These are phyloP conservation scores for Mycena haematopus DNA, from an alignment of 768 basidiomycete species.

Conservation along the genomic window DNA sequence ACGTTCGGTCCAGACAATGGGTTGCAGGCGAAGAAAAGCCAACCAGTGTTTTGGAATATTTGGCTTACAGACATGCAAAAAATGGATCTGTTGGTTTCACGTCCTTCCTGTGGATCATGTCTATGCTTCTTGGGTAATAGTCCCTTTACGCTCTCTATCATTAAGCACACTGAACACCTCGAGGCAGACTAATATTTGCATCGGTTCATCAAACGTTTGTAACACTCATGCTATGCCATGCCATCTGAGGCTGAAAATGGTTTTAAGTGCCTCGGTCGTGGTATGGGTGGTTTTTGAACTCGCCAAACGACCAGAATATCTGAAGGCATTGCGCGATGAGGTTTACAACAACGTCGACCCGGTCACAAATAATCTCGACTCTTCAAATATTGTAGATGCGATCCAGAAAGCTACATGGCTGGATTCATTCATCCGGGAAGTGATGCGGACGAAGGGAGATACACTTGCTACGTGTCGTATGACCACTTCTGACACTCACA, in stretches of 20 bases:
- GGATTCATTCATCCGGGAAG: slow-evolving; percentile 46
- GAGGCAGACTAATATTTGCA: slow-evolving; percentile 40
- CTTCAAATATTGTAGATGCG: slow-evolving; percentile 34
- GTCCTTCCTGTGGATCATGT: slow-evolving; percentile 32
- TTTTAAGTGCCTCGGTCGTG: slow-evolving; percentile 38
- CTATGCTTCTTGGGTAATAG: slow-evolving; percentile 37
- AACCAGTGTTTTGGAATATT: slow-evolving; percentile 25
- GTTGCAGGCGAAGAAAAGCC: slow-evolving; percentile 19
- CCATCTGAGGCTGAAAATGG: not conserved
- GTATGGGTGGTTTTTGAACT: slow-evolving; percentile 44
- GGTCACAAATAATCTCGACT: slow-evolving; percentile 31
- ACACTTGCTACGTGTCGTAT: slow-evolving; percentile 37
- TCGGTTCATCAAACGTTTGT: slow-evolving; percentile 44
- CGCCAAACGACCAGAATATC: slow-evolving; percentile 37
- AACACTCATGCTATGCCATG: not conserved
- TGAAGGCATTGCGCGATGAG: slow-evolving; percentile 38
- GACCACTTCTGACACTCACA: slow-evolving; percentile 35
- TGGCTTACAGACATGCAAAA: slow-evolving; percentile 20
- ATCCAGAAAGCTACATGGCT: slow-evolving; percentile 36
- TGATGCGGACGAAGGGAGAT: slow-evolving; percentile 45
- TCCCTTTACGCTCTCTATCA: not conserved
- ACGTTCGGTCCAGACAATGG: slow-evolving; percentile 24
- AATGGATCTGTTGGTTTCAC: slow-evolving; percentile 13
- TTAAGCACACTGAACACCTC: not conserved
- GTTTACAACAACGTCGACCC: slow-evolving; percentile 25